Percentiles rank a stretch among this genome's conserved stretches.
Conservation (phyloP, 129 eudicot species). For the Glebionis coronaria region DNA sequence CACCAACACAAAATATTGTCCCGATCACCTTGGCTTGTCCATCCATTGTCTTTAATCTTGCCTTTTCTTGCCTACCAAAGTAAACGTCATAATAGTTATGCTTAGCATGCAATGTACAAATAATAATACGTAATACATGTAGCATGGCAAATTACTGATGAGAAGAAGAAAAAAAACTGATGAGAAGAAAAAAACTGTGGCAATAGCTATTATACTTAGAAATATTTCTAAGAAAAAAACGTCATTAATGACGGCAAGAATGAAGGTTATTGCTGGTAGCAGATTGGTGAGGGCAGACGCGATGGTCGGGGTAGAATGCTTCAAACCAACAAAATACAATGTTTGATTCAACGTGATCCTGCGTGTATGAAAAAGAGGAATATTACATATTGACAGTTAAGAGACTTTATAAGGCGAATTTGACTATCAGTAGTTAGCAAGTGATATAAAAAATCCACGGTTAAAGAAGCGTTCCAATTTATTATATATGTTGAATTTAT, state of each 20-base stretch:
- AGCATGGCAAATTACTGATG: no score
- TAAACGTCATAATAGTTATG: not conserved
- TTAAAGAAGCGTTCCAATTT: not conserved
- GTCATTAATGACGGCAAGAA: constrained; percentile 66
- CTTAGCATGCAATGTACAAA: not conserved
- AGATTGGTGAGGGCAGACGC: constrained; percentile 72
- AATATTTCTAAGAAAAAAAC: no score
- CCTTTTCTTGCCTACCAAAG: constrained; percentile 57
- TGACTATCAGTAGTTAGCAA: no score
- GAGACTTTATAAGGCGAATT: no score
- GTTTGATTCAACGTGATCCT: constrained; percentile 68
- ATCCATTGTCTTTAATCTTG: constrained; percentile 41
- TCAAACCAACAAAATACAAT: constrained; percentile 71
- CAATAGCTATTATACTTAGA: constrained; percentile 42
- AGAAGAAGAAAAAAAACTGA: not conserved
- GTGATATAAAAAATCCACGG: no score
- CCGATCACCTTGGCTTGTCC: constrained; percentile 80
- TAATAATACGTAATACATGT: not conserved
- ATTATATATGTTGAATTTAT: no score
- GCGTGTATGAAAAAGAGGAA: constrained; percentile 11
- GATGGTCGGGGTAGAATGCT: constrained; percentile 81
- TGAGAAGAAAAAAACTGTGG: not conserved
- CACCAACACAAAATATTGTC: constrained; percentile 63
- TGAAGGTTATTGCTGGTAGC: constrained; percentile 72
- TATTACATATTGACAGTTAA: not conserved